Percentiles rank a stretch among this genome's conserved stretches.
Conservation (phyloP, 345 rosid species). For the Angophora floribunda region DNA sequence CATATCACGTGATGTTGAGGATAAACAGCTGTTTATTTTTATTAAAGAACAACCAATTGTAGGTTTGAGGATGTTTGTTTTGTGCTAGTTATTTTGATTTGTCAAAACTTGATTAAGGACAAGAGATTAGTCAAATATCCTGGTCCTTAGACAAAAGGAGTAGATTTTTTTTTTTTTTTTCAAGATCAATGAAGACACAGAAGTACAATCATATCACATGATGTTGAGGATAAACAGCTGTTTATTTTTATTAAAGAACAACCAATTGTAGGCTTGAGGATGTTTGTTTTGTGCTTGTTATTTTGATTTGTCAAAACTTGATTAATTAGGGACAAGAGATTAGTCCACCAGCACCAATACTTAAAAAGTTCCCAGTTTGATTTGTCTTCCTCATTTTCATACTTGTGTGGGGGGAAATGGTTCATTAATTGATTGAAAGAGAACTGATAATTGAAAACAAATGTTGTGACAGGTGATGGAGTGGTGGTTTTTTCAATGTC, state of each 20-base stretch:
- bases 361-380: not conserved
- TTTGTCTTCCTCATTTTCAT: not conserved
- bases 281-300: not conserved
- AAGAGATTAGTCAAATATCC: not conserved
- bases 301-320: not conserved
- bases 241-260: not conserved
- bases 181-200: not conserved
- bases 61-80: not conserved
- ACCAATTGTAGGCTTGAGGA: not conserved
- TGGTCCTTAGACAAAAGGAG: not conserved
- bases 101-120: not conserved
- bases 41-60: not conserved
- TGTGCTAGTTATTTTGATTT: not conserved
- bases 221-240: not conserved
- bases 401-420: not conserved
- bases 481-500: constrained; percentile 86
- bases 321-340: not conserved
- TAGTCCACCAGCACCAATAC: not conserved
- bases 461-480: constrained; percentile 53
- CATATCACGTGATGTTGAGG: not conserved
- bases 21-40: not conserved
- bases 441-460: not conserved
- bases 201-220: not conserved
- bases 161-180: not conserved
- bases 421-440: not conserved